Evolutionary conservation across 768 basidiomycete species (phyloP).

Genomic region (Trametes cingulata): DNA sequence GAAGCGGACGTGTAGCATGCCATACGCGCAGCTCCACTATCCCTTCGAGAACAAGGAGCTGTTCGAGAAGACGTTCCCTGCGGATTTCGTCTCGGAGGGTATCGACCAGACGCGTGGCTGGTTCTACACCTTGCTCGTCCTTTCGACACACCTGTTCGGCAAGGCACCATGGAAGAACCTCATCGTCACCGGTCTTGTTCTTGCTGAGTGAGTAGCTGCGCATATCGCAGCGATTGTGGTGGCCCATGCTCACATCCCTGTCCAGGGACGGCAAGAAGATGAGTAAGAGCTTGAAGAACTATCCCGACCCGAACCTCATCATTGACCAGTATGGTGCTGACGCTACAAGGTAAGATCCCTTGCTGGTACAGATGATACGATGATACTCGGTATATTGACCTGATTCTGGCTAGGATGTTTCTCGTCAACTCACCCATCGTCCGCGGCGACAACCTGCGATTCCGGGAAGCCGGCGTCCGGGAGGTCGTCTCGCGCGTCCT

Average conservation of each 20-base stretch:
- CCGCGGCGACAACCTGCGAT: conserved; percentile 94
- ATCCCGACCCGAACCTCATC: conserved; percentile 91
- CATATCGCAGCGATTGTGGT: background rate
- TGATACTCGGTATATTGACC: background rate
- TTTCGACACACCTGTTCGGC: conserved; percentile 94
- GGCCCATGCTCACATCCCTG: background rate
- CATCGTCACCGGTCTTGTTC: conserved; percentile 93
- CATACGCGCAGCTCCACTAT: conserved; percentile 95
- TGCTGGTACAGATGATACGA: background rate
- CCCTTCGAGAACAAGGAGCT: conserved; percentile 95
- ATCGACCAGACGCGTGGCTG: conserved; percentile 99
- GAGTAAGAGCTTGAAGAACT: conserved; percentile 97
- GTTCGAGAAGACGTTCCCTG: conserved; percentile 86
- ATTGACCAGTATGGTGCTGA: conserved; percentile 94
- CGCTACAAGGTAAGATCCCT: conserved; percentile 68
- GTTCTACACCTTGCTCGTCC: conserved; percentile 98
- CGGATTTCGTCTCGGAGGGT: conserved; percentile 96
- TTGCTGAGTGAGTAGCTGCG: conserved; percentile 72
- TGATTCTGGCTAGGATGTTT: conserved; percentile 70
- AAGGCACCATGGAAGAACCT: conserved; percentile 97
- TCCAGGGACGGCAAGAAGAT: conserved; percentile 96
- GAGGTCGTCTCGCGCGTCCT: conserved; percentile 97
- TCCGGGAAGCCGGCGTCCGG: conserved; percentile 97
- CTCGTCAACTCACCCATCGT: conserved; percentile 99
- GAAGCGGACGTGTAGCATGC: conserved; percentile 68